Evolutionary conservation across 1,139 yeast species (phyloP).

Genomic region (Zygoascus hellenicus): DNA sequence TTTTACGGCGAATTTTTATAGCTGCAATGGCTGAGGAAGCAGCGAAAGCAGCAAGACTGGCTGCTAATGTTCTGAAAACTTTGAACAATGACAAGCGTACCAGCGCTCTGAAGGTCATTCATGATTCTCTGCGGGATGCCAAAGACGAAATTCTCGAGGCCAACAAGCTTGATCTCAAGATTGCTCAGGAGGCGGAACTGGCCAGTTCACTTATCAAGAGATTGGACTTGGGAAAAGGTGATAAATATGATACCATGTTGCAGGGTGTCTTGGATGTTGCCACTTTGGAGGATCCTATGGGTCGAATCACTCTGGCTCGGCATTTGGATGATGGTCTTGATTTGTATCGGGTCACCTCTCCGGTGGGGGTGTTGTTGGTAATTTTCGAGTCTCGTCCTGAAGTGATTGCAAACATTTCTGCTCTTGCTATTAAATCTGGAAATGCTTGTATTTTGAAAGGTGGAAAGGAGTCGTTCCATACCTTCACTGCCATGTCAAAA

Average conservation of each 20-base stretch:
- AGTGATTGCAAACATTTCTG: conserved; percentile 95
- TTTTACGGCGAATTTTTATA: no score
- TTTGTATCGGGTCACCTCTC: conserved; percentile 78
- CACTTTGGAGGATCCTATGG: conserved; percentile 81
- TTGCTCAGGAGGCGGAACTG: conserved; percentile 54
- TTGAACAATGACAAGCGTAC: conserved; percentile 69
- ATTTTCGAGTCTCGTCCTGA: conserved; percentile 98
- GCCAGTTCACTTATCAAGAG: conserved; percentile 72
- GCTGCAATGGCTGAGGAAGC: conserved; percentile 54
- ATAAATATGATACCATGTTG: conserved; percentile 87
- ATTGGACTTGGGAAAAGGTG: conserved; percentile 72
- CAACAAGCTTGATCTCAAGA: conserved; percentile 66
- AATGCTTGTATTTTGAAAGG: conserved; percentile 91
- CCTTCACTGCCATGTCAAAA: conserved; percentile 76
- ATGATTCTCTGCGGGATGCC: conserved; percentile 54
- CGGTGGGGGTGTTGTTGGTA: conserved; percentile 88
- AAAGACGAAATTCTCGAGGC: conserved; percentile 64
- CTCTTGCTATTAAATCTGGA: conserved; percentile 92
- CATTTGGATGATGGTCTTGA: conserved; percentile 83
- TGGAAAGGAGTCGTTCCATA: conserved; percentile 84
- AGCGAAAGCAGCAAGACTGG: conserved; percentile 70
- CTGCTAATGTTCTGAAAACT: conserved; percentile 77
- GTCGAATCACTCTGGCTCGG: conserved; percentile 73
- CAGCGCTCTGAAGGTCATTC: conserved; percentile 62
- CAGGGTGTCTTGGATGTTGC: conserved; percentile 94